Conservation (phyloP, 192 early-diverging fungal genomes). For the Glomus cerebriforme region DNA sequence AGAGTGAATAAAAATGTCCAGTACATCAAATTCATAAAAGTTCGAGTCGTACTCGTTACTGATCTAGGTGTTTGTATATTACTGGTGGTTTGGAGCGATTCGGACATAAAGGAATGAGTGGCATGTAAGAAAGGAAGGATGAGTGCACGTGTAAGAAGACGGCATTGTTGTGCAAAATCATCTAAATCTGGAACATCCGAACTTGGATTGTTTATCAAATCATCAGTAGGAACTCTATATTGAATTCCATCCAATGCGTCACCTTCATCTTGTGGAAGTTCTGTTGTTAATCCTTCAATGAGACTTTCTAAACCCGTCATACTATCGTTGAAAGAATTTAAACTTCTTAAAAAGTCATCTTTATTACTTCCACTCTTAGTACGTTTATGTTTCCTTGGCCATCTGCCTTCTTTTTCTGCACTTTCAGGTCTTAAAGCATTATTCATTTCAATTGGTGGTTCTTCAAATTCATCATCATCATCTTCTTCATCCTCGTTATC, state of each 20-base stretch:
- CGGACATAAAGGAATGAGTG: constrained; percentile 46
- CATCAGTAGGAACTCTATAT: background rate
- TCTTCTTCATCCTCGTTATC: constrained; percentile 22
- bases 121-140: constrained; percentile 47
- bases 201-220: constrained; percentile 32
- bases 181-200: constrained; percentile 39
- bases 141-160: constrained; percentile 42
- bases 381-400: background rate
- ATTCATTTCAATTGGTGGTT: background rate
- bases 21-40: constrained; percentile 46
- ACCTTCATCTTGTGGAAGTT: background rate
- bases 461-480: constrained; percentile 24
- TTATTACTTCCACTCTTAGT: background rate
- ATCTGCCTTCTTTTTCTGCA: background rate
- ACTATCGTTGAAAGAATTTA: background rate
- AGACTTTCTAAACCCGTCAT: background rate
- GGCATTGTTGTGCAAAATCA: constrained; percentile 48
- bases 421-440: background rate
- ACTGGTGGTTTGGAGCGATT: constrained; percentile 22
- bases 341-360: background rate
- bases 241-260: background rate
- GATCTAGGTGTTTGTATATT: constrained; percentile 23
- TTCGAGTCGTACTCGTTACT: constrained; percentile 26
- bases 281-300: background rate
- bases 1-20: constrained; percentile 48